A percentile compares a stretch with the other conserved stretches of the same genome.
Evolutionary conservation across 768 basidiomycete species (phyloP).

Genomic region (Naematelia aurantialba): DNA sequence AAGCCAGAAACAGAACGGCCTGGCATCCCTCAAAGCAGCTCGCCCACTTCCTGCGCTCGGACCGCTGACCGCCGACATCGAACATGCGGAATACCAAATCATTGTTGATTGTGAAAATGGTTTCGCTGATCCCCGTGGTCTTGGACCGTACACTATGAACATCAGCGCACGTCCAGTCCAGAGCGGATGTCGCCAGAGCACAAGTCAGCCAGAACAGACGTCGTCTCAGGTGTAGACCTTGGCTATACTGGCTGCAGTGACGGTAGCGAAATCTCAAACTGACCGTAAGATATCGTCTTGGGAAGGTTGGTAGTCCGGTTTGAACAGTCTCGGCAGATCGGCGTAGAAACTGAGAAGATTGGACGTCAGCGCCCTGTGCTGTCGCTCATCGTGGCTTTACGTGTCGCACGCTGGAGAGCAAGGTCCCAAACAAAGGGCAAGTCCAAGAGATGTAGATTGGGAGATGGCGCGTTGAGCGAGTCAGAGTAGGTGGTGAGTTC

Average conservation of each 20-base stretch:
- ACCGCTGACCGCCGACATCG: conserved; percentile 79
- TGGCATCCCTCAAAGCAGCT: conserved; percentile 70
- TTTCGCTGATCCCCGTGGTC: conserved; percentile 51
- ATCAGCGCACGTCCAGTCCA: background rate
- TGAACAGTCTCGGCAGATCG: conserved; percentile 74
- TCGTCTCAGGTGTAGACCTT: too few species aligned
- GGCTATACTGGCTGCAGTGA: too few species aligned
- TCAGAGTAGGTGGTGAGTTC: background rate
- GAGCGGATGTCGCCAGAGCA: too few species aligned
- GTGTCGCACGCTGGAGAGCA: background rate
- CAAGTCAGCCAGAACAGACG: too few species aligned
- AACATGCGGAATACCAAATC: conserved; percentile 62
- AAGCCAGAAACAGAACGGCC: conserved; percentile 84
- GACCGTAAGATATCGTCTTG: conserved; percentile 83
- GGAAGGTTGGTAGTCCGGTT: conserved; percentile 65
- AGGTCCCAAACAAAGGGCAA: background rate
- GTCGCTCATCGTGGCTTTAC: background rate
- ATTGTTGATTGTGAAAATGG: conserved; percentile 60
- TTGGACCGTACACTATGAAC: conserved; percentile 7
- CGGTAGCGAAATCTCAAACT: too few species aligned
- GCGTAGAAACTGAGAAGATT: conserved; percentile 63
- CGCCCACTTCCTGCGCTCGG: conserved; percentile 32
- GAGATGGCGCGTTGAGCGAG: background rate
- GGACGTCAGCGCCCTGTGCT: background rate
- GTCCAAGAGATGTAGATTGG: background rate